These are phyloP conservation scores for Salvia sclarea DNA, from an alignment of 305 asterid species.

Conservation along the genomic window DNA sequence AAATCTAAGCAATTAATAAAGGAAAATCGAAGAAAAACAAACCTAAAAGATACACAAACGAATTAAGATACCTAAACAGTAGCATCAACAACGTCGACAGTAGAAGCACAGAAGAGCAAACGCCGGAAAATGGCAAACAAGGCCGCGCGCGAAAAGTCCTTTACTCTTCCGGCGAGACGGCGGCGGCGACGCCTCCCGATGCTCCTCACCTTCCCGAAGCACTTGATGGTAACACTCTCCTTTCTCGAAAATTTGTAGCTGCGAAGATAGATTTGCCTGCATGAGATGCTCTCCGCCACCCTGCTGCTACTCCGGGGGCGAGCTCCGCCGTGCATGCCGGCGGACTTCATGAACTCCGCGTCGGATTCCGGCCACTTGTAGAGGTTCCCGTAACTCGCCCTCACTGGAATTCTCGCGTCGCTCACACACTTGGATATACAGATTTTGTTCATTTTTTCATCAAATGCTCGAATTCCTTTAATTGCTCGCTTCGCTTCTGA, in stretches of 20 bases:
- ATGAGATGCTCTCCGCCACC: slow-evolving; percentile 59
- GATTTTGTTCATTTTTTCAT: slow-evolving; percentile 42
- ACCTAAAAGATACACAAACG: neutral
- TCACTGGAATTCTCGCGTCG: slow-evolving; percentile 51
- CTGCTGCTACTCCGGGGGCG: slow-evolving; percentile 33
- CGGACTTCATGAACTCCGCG: slow-evolving; percentile 43
- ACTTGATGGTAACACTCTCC: slow-evolving; percentile 53
- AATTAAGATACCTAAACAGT: neutral
- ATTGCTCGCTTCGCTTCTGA: too few species aligned
- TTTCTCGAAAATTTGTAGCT: slow-evolving; percentile 62
- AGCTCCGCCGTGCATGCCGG: slow-evolving; percentile 38
- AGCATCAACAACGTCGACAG: slow-evolving; percentile 46
- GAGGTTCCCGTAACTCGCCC: slow-evolving; percentile 63
- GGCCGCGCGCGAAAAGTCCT: slow-evolving; percentile 44
- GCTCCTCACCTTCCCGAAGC: slow-evolving; percentile 46
- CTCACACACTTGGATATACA: slow-evolving; percentile 61
- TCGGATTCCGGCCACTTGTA: slow-evolving; percentile 90
- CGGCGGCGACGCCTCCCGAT: slow-evolving; percentile 27
- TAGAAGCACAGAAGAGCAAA: slow-evolving; percentile 49
- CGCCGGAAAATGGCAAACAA: slow-evolving; percentile 45
- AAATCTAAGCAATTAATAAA: too few species aligned
- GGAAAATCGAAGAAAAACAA: neutral
- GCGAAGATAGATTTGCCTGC: slow-evolving; percentile 60
- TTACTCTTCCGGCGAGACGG: slow-evolving; percentile 35
- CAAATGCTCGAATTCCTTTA: too few species aligned